phyloP scores from a whole-genome alignment of 176 grass and related monocot genomes.

The Avena insularis region DNA sequence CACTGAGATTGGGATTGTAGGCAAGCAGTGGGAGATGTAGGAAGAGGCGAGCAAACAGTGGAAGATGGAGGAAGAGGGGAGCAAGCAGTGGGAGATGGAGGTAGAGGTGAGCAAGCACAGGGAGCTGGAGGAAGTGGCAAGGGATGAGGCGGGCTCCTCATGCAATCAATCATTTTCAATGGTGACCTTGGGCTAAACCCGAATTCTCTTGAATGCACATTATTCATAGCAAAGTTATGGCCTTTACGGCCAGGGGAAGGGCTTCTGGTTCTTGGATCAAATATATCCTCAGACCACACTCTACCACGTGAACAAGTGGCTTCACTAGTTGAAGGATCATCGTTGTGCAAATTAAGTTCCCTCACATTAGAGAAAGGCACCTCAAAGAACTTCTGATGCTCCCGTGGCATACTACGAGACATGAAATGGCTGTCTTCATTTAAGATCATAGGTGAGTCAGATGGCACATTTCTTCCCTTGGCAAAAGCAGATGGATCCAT shows the following conservation, averaged over 20 bases:
- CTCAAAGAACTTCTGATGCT: conserved; percentile 53
- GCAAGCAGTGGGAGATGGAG: conserved; percentile 43
- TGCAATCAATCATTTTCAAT: conserved; percentile 55
- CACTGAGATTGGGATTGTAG: conserved; percentile 56
- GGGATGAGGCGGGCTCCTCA: conserved; percentile 77
- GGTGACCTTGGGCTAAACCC: conserved; percentile 63
- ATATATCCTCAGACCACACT: conserved; percentile 62
- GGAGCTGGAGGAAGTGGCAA: conserved; percentile 51
- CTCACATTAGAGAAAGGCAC: conserved; percentile 46
- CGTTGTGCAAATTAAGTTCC: conserved; percentile 51
- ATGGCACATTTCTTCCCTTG: conserved; percentile 52
- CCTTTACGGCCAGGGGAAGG: conserved; percentile 54
- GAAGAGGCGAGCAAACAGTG: conserved; percentile 51
- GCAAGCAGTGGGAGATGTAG: conserved; percentile 43
- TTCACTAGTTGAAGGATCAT: conserved; percentile 57
- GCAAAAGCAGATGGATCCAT: conserved; percentile 49
- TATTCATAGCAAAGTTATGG: conserved; percentile 46
- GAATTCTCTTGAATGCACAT: conserved; percentile 58
- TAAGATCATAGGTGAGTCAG: conserved; percentile 41
- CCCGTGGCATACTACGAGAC: conserved; percentile 51
- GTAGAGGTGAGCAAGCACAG: conserved; percentile 37
- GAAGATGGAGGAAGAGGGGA: conserved; percentile 44
- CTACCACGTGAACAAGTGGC: conserved; percentile 46
- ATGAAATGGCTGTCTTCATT: conserved; percentile 60
- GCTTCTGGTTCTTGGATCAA: conserved; percentile 61